Conservation (phyloP, 306 rosid species). For the Prunus campanulata region DNA sequence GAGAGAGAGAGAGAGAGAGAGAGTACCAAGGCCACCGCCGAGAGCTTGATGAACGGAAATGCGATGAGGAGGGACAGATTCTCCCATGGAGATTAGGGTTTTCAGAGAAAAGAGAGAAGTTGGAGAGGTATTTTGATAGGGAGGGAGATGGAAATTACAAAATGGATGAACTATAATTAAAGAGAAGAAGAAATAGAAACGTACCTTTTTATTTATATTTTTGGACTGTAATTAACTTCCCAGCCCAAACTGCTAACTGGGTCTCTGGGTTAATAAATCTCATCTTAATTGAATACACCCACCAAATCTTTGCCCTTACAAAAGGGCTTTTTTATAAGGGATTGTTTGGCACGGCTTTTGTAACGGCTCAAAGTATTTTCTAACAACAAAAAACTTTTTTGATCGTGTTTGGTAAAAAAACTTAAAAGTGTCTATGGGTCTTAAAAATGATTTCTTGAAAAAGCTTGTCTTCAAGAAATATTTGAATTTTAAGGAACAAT, state of each 20-base stretch:
- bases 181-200: background rate
- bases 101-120: conserved; percentile 16
- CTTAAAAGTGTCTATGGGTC: too few species aligned
- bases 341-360: too few species aligned
- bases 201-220: too few species aligned
- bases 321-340: background rate
- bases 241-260: background rate
- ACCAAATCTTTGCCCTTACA: background rate
- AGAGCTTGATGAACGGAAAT: conserved; percentile 68
- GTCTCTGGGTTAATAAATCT: background rate
- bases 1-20: conserved; percentile 3
- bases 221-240: background rate
- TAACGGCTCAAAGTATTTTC: too few species aligned
- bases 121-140: conserved; percentile 13
- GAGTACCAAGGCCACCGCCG: conserved; percentile 77
- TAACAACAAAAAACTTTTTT: too few species aligned
- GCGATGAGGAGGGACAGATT: conserved; percentile 48
- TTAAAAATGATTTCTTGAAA: too few species aligned
- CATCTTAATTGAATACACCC: background rate
- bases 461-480: too few species aligned
- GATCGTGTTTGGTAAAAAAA: too few species aligned
- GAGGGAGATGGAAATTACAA: conserved; percentile 4
- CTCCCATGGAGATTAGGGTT: conserved; percentile 74
- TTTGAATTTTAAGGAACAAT: too few species aligned
- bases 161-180: background rate